Evolutionary conservation across 2,329 filamentous ascomycete species (phyloP).

Genomic region (Teratosphaeria zuluensis): DNA sequence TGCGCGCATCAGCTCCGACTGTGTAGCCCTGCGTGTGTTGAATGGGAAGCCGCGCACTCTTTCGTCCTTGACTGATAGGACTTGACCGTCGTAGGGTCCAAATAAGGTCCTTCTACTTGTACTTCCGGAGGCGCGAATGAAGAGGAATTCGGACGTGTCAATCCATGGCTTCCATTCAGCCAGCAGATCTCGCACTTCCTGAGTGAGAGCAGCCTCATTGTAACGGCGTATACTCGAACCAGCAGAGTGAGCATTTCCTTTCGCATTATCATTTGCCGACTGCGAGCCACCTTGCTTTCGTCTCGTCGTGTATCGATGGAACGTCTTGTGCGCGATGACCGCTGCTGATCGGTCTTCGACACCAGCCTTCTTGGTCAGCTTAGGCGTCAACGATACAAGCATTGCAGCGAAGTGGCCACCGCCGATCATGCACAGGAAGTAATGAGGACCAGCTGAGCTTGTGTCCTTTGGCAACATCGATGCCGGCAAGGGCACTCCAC

Average conservation of each 20-base stretch:
- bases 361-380: constrained; percentile 60
- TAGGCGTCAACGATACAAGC: constrained; percentile 80
- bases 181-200: constrained; percentile 77
- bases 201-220: constrained; percentile 81
- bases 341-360: constrained; percentile 75
- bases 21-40: constrained; percentile 80
- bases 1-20: constrained; percentile 85
- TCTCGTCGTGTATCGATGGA: constrained; percentile 92
- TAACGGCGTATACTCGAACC: constrained; percentile 83
- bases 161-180: constrained; percentile 78
- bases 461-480: constrained; percentile 30
- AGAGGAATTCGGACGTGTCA: constrained; percentile 73
- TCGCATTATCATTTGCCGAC: constrained; percentile 87
- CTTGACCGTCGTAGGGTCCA: constrained; percentile 81
- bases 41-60: constrained; percentile 85
- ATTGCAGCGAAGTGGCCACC: constrained; percentile 96
- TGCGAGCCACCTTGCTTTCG: constrained; percentile 94
- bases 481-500: constrained; percentile 46
- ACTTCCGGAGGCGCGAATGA: constrained; percentile 78
- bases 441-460: constrained; percentile 63
- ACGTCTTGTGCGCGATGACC: constrained; percentile 91
- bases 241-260: constrained; percentile 86
- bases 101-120: constrained; percentile 83
- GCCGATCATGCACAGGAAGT: constrained; percentile 97
- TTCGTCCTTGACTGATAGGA: constrained; percentile 67